Evolutionary conservation across 2,329 filamentous ascomycete genomes (phyloP), one percentile per base, ranked within the genome.

Genomic region (Mycosphaerella arachidis): DNA sequence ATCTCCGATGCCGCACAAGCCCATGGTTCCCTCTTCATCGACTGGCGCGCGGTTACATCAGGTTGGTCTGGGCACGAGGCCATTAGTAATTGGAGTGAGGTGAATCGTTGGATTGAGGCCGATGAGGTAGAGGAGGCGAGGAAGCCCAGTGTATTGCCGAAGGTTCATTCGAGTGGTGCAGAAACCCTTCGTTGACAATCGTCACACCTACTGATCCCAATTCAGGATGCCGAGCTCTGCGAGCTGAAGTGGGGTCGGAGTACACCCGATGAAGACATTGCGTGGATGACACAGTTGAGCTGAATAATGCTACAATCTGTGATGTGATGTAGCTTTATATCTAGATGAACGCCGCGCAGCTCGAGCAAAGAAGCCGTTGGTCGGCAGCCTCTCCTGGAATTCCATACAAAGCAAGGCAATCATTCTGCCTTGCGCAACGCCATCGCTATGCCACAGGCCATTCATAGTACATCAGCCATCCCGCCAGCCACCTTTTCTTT

Each of bases 21-120:
- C 4, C 51, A 71, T 10, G 70, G 71, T 4, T 63, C 60, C 9
- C 59, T 72, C 13, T 67, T 72, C 33, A 62, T 73, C 16, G 69
- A 9, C 33, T 9, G 71, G 69, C 1, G 67, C 63, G 48, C 70
- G 71, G 51, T 53, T 72, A n/a, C 69, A 72, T 53, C 71, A 72
- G 40, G 62, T 71, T 20, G 71, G 67, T 0, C 59, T 62, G 5
- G 68, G 66, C 63, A 71, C 20, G 57, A 58, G 16, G 24, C 67
- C 37, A 63, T 70, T 8, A 71, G 69, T 55, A 67, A 70, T 35
- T 63, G 69, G 56, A 59, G 51, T 10, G 71, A 72, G 56, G 69
- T 73, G n/a, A 55, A 67, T 59, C 59, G 69, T 30, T 72, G 68
- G 66, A 48, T 69, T 6, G 64, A 68, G 35, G 68, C 68, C 20